Conservation (phyloP, 2,329 filamentous ascomycete genomes). For the Bertia moriformis region DNA sequence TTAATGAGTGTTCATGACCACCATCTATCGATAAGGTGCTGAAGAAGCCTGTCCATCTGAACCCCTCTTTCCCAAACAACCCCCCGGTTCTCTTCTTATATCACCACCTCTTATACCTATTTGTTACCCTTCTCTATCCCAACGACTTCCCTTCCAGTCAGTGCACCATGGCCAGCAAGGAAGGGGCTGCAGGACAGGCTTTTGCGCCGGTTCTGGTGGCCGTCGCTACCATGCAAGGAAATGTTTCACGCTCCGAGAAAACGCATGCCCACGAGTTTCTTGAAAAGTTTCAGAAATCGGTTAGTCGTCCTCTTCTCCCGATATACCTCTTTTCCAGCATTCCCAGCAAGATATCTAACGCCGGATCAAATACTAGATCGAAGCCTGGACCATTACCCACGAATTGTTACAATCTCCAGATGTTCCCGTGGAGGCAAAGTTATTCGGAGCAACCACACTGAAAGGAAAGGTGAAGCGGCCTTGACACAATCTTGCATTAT, state of each 20-base stretch:
- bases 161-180: slow-evolving; percentile 49
- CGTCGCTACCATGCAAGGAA: slow-evolving; percentile 81
- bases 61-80: neutral
- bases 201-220: slow-evolving; percentile 75
- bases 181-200: slow-evolving; percentile 38
- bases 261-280: slow-evolving; percentile 74
- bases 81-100: neutral
- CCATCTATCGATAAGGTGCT: no score
- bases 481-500: no score
- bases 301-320: slow-evolving; percentile 30
- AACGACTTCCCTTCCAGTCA: neutral
- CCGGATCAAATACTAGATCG: slow-evolving; percentile 44
- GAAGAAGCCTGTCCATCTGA: no score
- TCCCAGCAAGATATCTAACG: no score
- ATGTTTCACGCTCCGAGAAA: slow-evolving; percentile 68
- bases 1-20: neutral
- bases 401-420: slow-evolving; percentile 65
- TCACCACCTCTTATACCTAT: no score
- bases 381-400: slow-evolving; percentile 82
- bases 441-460: slow-evolving; percentile 91
- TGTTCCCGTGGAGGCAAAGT: slow-evolving; percentile 68
- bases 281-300: slow-evolving; percentile 95
- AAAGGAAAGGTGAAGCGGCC: slow-evolving; percentile 88
- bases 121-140: no score
- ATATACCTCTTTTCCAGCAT: no score